Evolutionary conservation across 495 filamentous ascomycete species (phyloP), one percentile per base, ranked within the genome.

Genomic region (Xylaria bambusicola): DNA sequence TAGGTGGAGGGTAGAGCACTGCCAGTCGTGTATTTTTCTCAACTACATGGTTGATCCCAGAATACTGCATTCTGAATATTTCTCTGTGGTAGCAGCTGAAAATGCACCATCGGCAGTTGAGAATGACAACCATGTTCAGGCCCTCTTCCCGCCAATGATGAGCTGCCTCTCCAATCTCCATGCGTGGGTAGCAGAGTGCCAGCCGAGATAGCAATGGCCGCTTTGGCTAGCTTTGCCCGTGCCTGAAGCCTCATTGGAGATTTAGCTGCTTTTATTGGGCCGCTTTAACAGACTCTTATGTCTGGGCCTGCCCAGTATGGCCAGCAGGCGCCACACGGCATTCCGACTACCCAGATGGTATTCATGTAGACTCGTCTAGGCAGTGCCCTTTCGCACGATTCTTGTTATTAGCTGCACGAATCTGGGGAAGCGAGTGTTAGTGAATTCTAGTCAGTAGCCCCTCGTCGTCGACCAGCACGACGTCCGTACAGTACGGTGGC

Each of bases 31-130:
- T 38, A 6, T 7, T 38, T 3, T 38, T 38, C 7, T 15, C 3
- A 15, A 38, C 6, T 8, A 38, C 52, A 54, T 54, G 52, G 52
- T 23, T 42, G 27, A 54, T 42, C 38, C 38, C 17, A 54, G 38
- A 29, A 38, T 6, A 42, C 15, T 24, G 23, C 38, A 42, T 44
- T 33, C 10, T 13, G 13, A 38, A 15, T 13, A 6, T 3, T 6
- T 29, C 20, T 42, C 38, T 54, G 51, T 21, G 23, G 51, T 54
- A 35, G 21, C 24, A 42, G 20, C 51, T 41, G 51, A 38, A 13
- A 38, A 38, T 38, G 36, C 36, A 38, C 36, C 36, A 38, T 42
- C 52, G 52, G 52, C 38, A 54, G 52, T 54, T 54, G 52, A 40
- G 15, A 31, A 44, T 21, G 50, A 40, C 51, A 44, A 44, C 38